phyloP scores from a whole-genome alignment of 331 rosid genomes.

The Ulmus americana region DNA sequence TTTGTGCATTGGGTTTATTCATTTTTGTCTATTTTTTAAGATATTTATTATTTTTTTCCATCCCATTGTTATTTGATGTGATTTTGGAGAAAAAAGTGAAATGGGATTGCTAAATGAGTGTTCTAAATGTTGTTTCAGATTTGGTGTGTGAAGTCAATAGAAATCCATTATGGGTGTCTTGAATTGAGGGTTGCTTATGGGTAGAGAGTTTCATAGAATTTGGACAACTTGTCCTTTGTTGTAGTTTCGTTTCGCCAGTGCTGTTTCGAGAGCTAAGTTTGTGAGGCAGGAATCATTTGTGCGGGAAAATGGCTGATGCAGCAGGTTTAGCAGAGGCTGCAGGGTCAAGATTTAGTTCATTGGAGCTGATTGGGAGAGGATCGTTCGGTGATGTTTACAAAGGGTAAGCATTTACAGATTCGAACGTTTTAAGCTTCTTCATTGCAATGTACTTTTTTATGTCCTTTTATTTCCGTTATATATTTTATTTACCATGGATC shows the following conservation, averaged over 20 bases:
- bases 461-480: background rate
- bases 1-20: conserved; percentile 31
- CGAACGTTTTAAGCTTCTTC: background rate
- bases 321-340: conserved; percentile 71
- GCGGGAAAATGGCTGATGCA: conserved; percentile 58
- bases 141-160: conserved; percentile 21
- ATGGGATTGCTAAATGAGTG: conserved; percentile 20
- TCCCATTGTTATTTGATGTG: conserved; percentile 2
- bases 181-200: conserved; percentile 29
- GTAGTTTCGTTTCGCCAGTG: conserved; percentile 30
- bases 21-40: background rate
- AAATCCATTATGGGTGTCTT: conserved; percentile 9
- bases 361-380: conserved; percentile 94
- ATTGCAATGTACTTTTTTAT: background rate
- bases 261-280: conserved; percentile 27
- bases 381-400: conserved; percentile 93
- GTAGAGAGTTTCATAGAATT: conserved; percentile 28
- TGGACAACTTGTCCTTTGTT: conserved; percentile 16
- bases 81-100: conserved; percentile 5
- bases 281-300: conserved; percentile 31
- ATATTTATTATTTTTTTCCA: conserved; percentile 22
- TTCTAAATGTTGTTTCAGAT: conserved; percentile 32
- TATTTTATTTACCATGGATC: background rate
- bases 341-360: conserved; percentile 70
- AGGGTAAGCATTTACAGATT: conserved; percentile 53